These are phyloP conservation scores for Epithemia pelagica DNA, from an alignment of 108 stramenopile species.

Conservation along the genomic window DNA sequence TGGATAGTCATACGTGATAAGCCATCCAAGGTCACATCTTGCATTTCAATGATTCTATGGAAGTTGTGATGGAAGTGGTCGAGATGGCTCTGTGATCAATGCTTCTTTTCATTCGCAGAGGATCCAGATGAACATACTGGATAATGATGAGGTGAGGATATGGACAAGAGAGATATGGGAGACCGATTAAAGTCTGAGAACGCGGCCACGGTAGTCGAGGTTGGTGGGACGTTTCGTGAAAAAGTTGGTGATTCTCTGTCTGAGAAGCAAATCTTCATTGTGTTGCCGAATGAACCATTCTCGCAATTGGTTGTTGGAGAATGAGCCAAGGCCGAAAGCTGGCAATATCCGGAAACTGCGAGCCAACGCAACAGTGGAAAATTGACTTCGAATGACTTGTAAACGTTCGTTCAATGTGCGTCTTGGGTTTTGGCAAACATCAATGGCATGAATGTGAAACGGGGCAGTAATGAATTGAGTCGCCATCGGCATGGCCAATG, in stretches of 20 bases:
- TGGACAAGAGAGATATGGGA: no score
- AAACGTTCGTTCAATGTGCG: constrained; percentile 20
- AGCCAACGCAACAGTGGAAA: constrained; percentile 25
- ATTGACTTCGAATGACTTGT: constrained; percentile 16
- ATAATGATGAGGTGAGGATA: no score
- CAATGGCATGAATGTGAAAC: constrained; percentile 35
- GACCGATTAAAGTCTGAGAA: no score
- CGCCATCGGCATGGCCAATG: constrained; percentile 26
- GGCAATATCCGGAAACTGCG: constrained; percentile 37
- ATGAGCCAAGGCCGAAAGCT: constrained; percentile 40
- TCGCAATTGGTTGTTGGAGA: constrained; percentile 36
- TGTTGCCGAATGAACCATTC: constrained; percentile 27
- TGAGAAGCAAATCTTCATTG: constrained; percentile 10
- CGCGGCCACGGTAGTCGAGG: neutral
- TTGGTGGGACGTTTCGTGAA: neutral
- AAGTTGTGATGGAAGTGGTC: no score
- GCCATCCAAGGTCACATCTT: no score
- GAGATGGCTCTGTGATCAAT: no score
- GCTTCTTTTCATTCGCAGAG: no score
- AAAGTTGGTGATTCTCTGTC: constrained; percentile 2
- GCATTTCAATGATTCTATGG: no score
- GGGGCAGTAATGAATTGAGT: constrained; percentile 31
- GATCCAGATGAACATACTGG: no score
- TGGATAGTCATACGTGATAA: no score
- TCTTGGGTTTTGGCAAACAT: constrained; percentile 18